Base-by-base conservation (phyloP, 2,329 filamentous ascomycete species). In the Penicillium glabrum region DNA sequence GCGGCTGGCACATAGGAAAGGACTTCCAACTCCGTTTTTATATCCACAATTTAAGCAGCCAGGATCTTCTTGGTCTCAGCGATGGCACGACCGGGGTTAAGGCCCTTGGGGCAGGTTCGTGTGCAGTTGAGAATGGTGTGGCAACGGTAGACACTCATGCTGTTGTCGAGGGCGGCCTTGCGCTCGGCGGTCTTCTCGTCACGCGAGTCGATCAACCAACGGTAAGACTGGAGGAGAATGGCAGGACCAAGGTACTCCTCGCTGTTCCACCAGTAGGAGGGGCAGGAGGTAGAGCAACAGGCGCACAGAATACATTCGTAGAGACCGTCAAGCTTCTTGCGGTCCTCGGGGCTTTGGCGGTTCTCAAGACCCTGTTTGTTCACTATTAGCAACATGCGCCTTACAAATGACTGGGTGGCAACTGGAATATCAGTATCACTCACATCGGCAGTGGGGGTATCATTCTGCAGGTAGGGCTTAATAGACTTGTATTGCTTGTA, bases 401-500 rank as follows among this genome's bases (percentile, higher is more conserved):
- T 43, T 9, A 19, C 46, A 14, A 23, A 39, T 10, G n/a, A 1
- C 14, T n/a, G 21, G 23, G 14, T 23, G 19, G 23, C 8, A 11
- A 5, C 19, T n/a, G 29, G 3, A 46, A 14, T 3, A 19, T 13
- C 8, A 9, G 45, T 11, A 29, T 13, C 24, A 83, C 89, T 75
- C 84, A 96, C 91, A 74, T 97, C 90, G 66, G 87, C 86, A 44
- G 91, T 81, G 54, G 90, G 89, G 27, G 91, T 95, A 63, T 93
- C 89, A 72, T 92, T 87, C 82, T 98, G 95, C 53, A 99, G 87
- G 77, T 96, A 99, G 44, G 95, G 95, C 87, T 98, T 96, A 81
- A 99, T 97, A 16, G 93, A 97, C 81, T 97, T 96, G 86, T 99
- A 99, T 84, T 99, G 95, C 86, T 98, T 98, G 87, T 99, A 99